Evolutionary conservation across 495 filamentous ascomycete genomes (phyloP), one percentile per base, ranked within the genome.

Genomic region (Aspergillus heteromorphus): DNA sequence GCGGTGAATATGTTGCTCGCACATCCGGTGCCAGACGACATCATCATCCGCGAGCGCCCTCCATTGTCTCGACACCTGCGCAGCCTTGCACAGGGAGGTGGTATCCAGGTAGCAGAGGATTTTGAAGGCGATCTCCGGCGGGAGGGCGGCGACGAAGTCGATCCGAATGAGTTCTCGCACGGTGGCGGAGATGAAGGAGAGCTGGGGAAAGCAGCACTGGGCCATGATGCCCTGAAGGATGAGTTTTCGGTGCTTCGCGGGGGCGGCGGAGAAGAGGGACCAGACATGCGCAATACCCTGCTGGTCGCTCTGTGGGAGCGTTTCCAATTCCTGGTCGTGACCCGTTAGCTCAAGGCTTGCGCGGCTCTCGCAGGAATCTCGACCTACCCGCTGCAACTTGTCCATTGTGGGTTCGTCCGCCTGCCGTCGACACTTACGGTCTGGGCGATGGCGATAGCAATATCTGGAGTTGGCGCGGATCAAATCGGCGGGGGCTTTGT

Each of bases 21-120:
- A 99, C 92, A 99, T 97, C 51, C 85, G 87, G 60, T 97, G 92
- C 93, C 93, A 99, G 2, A 99, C 93, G 20, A 96, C 86, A 71
- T 99, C 92, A 64, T 96, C 91, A 66, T 97, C 95, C 2, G 93
- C 93, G 21, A 99, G 69, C 48, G 78, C 79, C 53, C 87, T 81
- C 93, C 93, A 99, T 53, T 84, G 79, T 51, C 83, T 83, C 66
- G 90, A 96, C 34, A 99, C 95, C 69, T 97, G 95, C 2, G 95
- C 90, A 7, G 92, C 93, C 67, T 95, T 95, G 76, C 95, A 97
- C 8, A 99, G 79, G n/a, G 92, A 97, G 5, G 87, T 87, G 6
- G 92, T 95, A 65, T 99, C 95, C 38, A 99, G 84, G 61, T 87
- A 95, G 47, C 85, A 92, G 0, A 99, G 73, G 36, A 99, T 89